Base-by-base conservation (phyloP, 148 eudicot species). In the Simmondsia chinensis region DNA sequence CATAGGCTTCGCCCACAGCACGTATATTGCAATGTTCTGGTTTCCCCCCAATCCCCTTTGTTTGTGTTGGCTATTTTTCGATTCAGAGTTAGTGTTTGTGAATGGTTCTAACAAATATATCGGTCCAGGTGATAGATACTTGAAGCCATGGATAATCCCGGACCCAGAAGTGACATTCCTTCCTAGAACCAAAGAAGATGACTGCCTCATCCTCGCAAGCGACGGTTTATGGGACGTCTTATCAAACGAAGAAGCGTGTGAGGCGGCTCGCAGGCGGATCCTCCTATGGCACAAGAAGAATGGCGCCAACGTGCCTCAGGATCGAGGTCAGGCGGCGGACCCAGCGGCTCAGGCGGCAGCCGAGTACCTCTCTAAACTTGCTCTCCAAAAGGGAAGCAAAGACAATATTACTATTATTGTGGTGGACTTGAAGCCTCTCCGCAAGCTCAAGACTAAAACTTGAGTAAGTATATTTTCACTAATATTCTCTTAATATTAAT, bases 221-320 rank as follows among this genome's bases (percentile, higher is more conserved):
- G 78, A 76, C n/a, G 82, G 82, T 8, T 55, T 76, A 48, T 76
- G 82, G 82, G 82, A 76, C 30, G 82, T 76, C 23, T 20, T 76
- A 55, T 48, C 71, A 16, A 72, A 76, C 15, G 67, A 76, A 24
- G 82, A 72, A 50, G 78, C 46, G 7, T 76, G 82, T 32, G 75
- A 68, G 15, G 63, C 57, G 2, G 78, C 78, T 2, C 44, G 82
- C 16, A 76, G 76, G 43, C 47, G 77, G 52, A 71, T 76, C 42
- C 72, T 71, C 36, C 56, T 68, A 0, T 76, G 82, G 82, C 77
- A 76, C 42, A 76, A 76, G 34, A 71, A 47, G 51, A 64, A 76
- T 2, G 65, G 72, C 0, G 45, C 58, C 17, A 47, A 46, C n/a
- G 10, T 41, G 5, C 11, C 50, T 3, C 19, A 20, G 1, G 68